These are phyloP conservation scores for Poa annua DNA, from an alignment of 176 grass and related monocot genomes.

Conservation along the genomic window DNA sequence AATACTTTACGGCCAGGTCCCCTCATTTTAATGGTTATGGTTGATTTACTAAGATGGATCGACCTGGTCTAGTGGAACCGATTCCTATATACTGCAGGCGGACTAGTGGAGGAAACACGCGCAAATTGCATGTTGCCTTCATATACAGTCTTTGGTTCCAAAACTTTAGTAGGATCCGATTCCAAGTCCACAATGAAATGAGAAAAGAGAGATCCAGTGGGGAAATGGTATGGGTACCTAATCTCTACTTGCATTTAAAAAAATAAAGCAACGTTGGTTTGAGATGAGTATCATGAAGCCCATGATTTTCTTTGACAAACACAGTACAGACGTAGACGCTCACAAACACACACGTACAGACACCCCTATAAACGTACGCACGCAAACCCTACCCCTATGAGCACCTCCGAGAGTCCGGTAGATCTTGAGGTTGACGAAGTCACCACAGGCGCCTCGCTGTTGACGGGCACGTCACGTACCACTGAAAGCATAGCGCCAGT, in stretches of 20 bases:
- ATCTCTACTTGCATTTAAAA: constrained; percentile 32
- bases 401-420: too few relatives aligned
- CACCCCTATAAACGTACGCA: too few relatives aligned
- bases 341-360: too few relatives aligned
- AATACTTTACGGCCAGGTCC: not conserved
- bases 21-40: constrained; percentile 12
- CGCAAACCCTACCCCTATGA: too few relatives aligned
- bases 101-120: constrained; percentile 33
- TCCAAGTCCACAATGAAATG: constrained; percentile 46
- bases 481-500: too few relatives aligned
- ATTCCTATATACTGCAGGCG: not conserved
- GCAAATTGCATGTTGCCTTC: constrained; percentile 38
- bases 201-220: constrained; percentile 43
- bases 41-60: constrained; percentile 5
- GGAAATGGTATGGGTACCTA: constrained; percentile 45
- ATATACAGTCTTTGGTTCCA: constrained; percentile 34
- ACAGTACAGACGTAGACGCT: too few relatives aligned
- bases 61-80: constrained; percentile 5
- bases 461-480: too few relatives aligned
- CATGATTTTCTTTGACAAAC: not conserved
- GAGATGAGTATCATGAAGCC: not conserved
- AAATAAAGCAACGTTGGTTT: constrained; percentile 36
- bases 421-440: too few relatives aligned
- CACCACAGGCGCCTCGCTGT: too few relatives aligned
- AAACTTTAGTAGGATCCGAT: constrained; percentile 52